Conservation (phyloP, 768 basidiomycete genomes). For the Lentinula detonsa region DNA sequence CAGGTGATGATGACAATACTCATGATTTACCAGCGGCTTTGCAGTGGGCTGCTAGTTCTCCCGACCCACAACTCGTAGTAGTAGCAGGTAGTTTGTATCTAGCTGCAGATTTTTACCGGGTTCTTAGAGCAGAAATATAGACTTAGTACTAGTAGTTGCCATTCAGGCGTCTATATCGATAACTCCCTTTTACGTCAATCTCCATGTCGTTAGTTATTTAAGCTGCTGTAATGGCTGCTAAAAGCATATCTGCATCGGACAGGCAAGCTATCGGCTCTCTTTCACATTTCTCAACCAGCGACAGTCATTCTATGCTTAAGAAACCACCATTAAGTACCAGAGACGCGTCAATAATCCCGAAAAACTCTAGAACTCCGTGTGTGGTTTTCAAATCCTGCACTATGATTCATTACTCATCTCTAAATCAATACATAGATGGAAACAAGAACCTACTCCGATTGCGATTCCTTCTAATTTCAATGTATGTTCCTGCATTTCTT, state of each 20-base stretch:
- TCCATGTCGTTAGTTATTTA: neutral
- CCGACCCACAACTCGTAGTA: constrained; percentile 46
- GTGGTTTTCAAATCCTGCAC: neutral
- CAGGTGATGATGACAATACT: constrained; percentile 24
- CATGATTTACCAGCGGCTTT: constrained; percentile 27
- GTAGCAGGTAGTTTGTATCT: constrained; percentile 92
- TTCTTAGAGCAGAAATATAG: constrained; percentile 19
- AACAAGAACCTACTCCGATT: neutral
- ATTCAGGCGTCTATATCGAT: neutral
- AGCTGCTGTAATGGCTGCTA: neutral
- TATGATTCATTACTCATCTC: neutral
- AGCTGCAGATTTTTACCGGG: constrained; percentile 86
- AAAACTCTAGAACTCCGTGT: neutral
- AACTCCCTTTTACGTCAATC: neutral
- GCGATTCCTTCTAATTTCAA: neutral
- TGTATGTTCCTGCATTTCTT: neutral
- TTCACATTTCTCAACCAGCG: neutral
- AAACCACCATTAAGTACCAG: neutral
- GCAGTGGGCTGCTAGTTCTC: constrained; percentile 42
- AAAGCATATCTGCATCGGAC: neutral
- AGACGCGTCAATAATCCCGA: constrained; percentile 2
- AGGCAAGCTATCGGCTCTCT: neutral
- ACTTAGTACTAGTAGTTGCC: neutral
- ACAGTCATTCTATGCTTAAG: neutral
- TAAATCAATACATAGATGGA: neutral